phyloP scores from a whole-genome alignment of 2,329 filamentous ascomycete genomes.

The Shiraia bambusicola region DNA sequence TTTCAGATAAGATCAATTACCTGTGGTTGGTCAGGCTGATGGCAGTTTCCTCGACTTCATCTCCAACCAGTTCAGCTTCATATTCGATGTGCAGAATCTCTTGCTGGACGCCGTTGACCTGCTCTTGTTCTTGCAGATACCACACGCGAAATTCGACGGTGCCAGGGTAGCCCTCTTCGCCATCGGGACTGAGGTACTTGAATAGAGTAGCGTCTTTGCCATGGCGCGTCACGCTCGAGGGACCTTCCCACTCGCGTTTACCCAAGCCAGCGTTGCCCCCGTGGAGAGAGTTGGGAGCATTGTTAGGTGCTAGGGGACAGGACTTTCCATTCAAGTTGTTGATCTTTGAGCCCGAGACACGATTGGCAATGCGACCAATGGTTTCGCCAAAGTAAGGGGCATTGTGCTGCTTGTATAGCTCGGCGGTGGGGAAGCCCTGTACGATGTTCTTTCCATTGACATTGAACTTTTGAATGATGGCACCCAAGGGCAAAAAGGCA shows the following conservation, averaged over 20 bases:
- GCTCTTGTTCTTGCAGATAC: constrained; percentile 74
- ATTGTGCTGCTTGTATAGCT: constrained; percentile 75
- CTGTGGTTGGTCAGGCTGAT: constrained; percentile 97
- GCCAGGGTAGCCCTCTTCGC: constrained; percentile 88
- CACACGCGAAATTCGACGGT: constrained; percentile 74
- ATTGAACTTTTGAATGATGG: constrained; percentile 77
- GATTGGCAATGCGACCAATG: constrained; percentile 82
- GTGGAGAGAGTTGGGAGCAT: constrained; percentile 68
- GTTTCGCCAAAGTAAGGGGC: constrained; percentile 86
- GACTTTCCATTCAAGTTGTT: constrained; percentile 68
- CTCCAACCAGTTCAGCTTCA: constrained; percentile 75
- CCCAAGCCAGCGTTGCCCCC: constrained; percentile 71
- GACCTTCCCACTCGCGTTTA: constrained; percentile 74
- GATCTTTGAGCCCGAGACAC: constrained; percentile 72
- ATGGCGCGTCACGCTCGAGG: constrained; percentile 57
- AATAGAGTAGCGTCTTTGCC: constrained; percentile 50
- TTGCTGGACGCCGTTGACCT: constrained; percentile 62
- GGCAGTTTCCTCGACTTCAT: constrained; percentile 80
- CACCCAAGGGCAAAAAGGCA: constrained; percentile 72
- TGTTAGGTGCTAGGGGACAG: constrained; percentile 73
- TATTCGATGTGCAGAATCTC: constrained; percentile 83
- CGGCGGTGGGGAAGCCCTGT: constrained; percentile 75
- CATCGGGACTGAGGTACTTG: constrained; percentile 67
- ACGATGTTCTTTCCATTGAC: constrained; percentile 84
- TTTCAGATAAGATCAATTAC: constrained; percentile 47